These are phyloP conservation scores for Boletellus ananas DNA, from an alignment of 768 basidiomycete genomes.

Conservation along the genomic window DNA sequence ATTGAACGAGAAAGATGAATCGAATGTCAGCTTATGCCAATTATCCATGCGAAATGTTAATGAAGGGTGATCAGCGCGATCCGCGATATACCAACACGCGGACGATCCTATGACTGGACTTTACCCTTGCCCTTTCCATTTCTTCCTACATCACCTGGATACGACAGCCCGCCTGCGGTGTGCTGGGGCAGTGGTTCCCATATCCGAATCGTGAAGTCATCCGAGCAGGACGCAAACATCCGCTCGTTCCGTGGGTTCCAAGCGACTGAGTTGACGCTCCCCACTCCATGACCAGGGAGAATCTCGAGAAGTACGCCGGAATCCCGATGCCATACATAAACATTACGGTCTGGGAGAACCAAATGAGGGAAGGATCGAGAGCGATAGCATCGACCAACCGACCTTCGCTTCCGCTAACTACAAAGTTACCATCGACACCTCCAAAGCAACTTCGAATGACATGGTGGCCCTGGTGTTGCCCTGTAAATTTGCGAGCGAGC, in stretches of 20 bases:
- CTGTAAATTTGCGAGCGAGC: conserved; percentile 76
- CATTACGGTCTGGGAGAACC: conserved; percentile 68
- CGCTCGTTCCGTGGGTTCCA: conserved; percentile 90
- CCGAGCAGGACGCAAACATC: conserved; percentile 96
- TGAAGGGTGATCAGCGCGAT: conserved; percentile 20
- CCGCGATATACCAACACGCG: conserved; percentile 12
- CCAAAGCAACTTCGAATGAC: conserved; percentile 95
- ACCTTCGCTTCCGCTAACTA: conserved; percentile 97
- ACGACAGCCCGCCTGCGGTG: conserved; percentile 16
- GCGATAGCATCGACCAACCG: conserved; percentile 16
- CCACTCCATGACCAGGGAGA: conserved; percentile 82
- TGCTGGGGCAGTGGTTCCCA: conserved; percentile 57
- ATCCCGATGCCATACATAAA: conserved; percentile 95
- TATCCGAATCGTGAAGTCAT: conserved; percentile 87
- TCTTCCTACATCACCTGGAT: conserved; percentile 19
- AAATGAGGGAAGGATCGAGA: conserved; percentile 8
- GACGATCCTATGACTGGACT: conserved; percentile 42
- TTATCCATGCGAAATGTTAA: conserved; percentile 22
- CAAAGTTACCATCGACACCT: conserved; percentile 80
- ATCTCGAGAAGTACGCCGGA: conserved; percentile 80
- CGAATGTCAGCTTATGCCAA: conserved; percentile 28
- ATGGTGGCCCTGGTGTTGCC: conserved; percentile 79
- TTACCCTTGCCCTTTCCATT: conserved; percentile 66
- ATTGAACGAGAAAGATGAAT: conserved; percentile 24
- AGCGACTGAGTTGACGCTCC: conserved; percentile 92